Evolutionary conservation across 2,329 filamentous ascomycete species (phyloP), one percentile per base, ranked within the genome.

Genomic region (Calycina marina): DNA sequence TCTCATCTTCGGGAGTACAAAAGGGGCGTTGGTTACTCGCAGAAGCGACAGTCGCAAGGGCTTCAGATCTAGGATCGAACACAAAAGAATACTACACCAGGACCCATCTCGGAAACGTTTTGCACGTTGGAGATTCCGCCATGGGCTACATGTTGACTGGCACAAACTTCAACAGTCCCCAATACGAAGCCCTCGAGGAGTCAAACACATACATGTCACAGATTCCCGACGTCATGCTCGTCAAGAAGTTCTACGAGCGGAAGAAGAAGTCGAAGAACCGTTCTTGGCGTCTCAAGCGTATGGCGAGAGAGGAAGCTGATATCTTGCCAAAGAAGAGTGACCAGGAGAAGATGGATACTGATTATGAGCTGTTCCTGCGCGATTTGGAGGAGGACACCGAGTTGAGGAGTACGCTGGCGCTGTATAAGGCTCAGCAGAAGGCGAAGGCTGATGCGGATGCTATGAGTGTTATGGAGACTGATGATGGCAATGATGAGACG

Each of bases 311-410:
- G 41, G 83, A 94, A 54, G 79, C 80, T 44, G 88, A 94, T 43
- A 67, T 92, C 55, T 60, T 86, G 42, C 82, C 83, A 20, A 77
- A 82, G 63, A 84, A 93, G 60, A 66, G 83, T 38, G 86, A 96
- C 53, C 80, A 88, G 52, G 82, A 86, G 38, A 74, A 76, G 41
- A 74, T 93, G 63, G 86, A 96, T 53, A 72, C 77, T 43, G 90
- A 98, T 58, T 98, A 93, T 59, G 90, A 98, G 62, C 73, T 86
- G 71, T 98, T 98, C 72, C 62, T 98, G 64, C 77, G 80, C 28
- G 90, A 98, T 56, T 83, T 98, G 8, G 92, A 98, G 59, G 86
- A 96, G 54, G 90, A 98, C 54, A 69, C 80, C 32, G 90, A 98
- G 51, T 65, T 94, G 44, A 69, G 90, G 34, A 70, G 76, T 26